Evolutionary conservation across 208 protist species (phyloP).

Genomic region (Leishmania mexicana): DNA sequence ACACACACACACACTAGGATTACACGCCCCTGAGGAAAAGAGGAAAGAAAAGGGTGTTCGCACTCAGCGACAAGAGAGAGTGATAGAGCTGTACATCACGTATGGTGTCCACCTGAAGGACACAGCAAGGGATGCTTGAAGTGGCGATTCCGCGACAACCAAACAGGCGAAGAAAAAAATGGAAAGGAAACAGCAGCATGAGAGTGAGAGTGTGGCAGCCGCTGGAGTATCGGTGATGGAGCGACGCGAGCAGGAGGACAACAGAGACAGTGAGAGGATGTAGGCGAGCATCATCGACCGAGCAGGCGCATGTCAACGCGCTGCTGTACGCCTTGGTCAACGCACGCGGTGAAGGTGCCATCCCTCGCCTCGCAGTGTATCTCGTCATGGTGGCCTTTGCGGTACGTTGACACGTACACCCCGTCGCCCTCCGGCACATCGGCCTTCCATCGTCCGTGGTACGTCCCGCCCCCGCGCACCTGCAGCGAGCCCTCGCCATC

Average conservation of each 20-base stretch:
- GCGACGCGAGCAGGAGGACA: background rate
- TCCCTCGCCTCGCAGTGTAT: conserved; percentile 27
- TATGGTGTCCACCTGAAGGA: background rate
- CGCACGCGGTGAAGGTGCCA: conserved; percentile 23
- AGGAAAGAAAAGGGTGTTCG: background rate
- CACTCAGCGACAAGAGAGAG: background rate
- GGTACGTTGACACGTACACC: conserved; percentile 22
- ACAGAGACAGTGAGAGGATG: background rate
- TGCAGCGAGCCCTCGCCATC: conserved; percentile 68
- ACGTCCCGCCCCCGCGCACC: conserved; percentile 33
- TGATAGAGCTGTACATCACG: background rate
- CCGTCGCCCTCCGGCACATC: conserved; percentile 68
- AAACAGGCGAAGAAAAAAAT: too few relatives aligned
- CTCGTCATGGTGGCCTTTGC: conserved; percentile 11
- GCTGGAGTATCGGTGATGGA: background rate
- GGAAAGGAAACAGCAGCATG: background rate
- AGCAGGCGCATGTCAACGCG: conserved; percentile 24
- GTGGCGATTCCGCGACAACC: background rate
- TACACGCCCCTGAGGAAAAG: background rate
- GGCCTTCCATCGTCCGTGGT: conserved; percentile 55
- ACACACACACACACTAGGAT: background rate
- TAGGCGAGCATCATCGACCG: conserved; percentile 9
- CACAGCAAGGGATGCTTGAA: background rate
- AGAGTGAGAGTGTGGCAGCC: too few relatives aligned
- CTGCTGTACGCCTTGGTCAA: conserved; percentile 14